Percentiles rank a stretch among this genome's conserved stretches.
phyloP scores from a whole-genome alignment of 345 rosid species.

The Eucalyptus cladocalyx region DNA sequence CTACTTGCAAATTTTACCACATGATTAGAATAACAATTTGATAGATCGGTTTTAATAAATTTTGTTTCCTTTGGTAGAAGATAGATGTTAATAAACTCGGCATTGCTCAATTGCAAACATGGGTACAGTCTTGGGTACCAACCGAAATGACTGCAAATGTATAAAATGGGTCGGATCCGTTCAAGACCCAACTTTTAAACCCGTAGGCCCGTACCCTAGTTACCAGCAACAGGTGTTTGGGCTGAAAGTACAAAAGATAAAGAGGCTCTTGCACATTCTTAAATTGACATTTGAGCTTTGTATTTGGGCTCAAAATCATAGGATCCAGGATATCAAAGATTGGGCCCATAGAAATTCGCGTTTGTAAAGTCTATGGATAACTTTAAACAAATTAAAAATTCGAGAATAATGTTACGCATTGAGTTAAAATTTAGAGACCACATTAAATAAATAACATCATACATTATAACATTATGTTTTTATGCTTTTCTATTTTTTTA shows the following conservation, averaged over 20 bases:
- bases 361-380: background rate
- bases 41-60: background rate
- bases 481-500: too few species aligned
- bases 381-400: too few species aligned
- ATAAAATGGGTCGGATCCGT: background rate
- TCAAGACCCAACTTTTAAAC: background rate
- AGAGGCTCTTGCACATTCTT: background rate
- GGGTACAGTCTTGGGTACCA: background rate
- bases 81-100: background rate
- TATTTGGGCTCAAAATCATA: background rate
- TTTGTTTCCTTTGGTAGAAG: background rate
- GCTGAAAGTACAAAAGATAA: background rate
- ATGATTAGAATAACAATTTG: background rate
- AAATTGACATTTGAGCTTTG: background rate
- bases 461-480: too few species aligned
- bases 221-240: background rate
- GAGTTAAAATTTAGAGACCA: rapidly evolving
- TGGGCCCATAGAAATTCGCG: background rate
- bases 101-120: background rate
- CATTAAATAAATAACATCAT: too few species aligned
- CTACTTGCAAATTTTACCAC: background rate
- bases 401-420: rapidly evolving
- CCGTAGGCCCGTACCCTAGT: background rate
- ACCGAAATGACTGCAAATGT: background rate
- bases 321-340: background rate